A percentile compares a stretch with the other conserved stretches of the same genome.
Conservation (phyloP, 116 monocot species). For the Dioscorea cayenensis region DNA sequence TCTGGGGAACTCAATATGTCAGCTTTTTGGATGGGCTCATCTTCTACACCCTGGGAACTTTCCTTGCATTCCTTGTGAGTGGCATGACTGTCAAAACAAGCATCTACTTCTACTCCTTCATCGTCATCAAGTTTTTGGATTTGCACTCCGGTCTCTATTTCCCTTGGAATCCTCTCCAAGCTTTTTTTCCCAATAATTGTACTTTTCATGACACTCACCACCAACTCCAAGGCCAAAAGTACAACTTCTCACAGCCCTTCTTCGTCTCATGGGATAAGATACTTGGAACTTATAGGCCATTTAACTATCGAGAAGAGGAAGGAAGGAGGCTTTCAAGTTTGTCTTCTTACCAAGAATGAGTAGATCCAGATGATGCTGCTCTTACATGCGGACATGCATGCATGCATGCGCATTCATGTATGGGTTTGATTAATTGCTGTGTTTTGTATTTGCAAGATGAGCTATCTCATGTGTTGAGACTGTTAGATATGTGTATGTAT, state of each 20-base stretch:
- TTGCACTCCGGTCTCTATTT: not conserved
- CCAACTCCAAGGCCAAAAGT: constrained; percentile 5
- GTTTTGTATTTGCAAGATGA: too few species aligned
- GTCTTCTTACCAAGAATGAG: not conserved
- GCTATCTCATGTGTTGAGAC: too few species aligned
- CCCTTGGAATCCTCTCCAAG: not conserved
- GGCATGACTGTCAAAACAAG: constrained; percentile 1
- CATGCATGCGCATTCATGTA: too few species aligned
- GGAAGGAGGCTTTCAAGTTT: constrained; percentile 4
- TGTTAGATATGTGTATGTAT: too few species aligned
- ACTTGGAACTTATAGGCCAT: constrained; percentile 5
- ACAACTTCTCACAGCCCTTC: constrained; percentile 10
- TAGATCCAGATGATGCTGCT: too few species aligned
- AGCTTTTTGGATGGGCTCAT: constrained; percentile 3
- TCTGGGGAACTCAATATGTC: constrained; percentile 1
- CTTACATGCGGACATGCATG: too few species aligned
- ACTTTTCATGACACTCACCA: constrained; percentile 8
- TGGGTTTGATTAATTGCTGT: too few species aligned
- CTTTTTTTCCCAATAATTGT: constrained; percentile 3
- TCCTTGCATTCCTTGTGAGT: not conserved
- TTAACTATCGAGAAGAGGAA: constrained; percentile 4
- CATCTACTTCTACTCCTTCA: constrained; percentile 11
- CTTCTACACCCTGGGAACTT: not conserved
- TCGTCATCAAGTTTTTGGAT: not conserved
- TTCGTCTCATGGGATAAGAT: constrained; percentile 6